A percentile compares a stretch with the other conserved stretches of the same genome.
phyloP scores from a whole-genome alignment of 139 green algal genomes.

The Eudorina sp. region DNA sequence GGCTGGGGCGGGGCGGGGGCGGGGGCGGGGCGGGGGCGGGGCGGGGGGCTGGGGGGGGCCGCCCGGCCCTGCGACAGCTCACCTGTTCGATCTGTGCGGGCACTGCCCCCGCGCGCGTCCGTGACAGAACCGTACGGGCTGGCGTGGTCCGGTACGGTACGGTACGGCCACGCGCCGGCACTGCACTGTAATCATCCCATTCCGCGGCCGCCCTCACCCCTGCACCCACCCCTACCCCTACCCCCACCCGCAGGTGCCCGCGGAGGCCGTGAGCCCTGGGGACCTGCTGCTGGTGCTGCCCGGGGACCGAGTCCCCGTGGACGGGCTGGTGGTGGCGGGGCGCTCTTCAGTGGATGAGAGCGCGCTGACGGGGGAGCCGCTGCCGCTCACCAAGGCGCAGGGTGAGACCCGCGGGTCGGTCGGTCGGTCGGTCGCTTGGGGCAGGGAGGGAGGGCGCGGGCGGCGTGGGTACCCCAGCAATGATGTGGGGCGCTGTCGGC shows the following conservation, averaged over 20 bases:
- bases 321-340: slow-evolving; percentile 82
- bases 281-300: slow-evolving; percentile 86
- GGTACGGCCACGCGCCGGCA: no score
- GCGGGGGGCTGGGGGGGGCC: not conserved
- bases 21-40: not conserved
- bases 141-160: no score
- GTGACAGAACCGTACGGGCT: no score
- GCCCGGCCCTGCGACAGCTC: no score
- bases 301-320: slow-evolving; percentile 89
- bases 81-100: no score
- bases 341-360: slow-evolving; percentile 82
- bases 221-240: not conserved
- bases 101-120: no score
- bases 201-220: no score
- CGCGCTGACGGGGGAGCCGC: slow-evolving; percentile 87
- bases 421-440: no score
- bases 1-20: not conserved
- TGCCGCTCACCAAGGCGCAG: slow-evolving; percentile 82
- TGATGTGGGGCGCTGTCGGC: no score
- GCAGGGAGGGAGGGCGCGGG: not conserved
- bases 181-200: no score
- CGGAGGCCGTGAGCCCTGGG: slow-evolving; percentile 74
- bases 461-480: no score
- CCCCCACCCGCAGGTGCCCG: slow-evolving; percentile 68
- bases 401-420: no score